Percentiles rank a stretch among this genome's conserved stretches.
These are phyloP conservation scores for Grosmannia serpens DNA, from an alignment of 2,329 filamentous ascomycete species.

Conservation along the genomic window DNA sequence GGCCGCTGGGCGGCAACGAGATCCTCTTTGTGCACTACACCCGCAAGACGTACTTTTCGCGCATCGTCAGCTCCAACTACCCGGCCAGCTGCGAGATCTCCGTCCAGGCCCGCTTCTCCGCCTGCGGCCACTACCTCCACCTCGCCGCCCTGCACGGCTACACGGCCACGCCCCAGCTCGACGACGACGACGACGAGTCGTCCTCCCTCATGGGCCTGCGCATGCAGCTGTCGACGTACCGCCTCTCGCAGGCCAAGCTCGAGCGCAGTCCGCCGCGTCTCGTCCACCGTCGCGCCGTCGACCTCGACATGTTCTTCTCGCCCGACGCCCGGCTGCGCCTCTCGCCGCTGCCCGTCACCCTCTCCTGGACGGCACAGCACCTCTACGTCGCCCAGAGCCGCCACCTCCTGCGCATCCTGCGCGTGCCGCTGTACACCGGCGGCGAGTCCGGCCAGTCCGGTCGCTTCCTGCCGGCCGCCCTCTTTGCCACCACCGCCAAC, in stretches of 20 bases:
- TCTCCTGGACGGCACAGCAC: not conserved
- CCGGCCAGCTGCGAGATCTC: not conserved
- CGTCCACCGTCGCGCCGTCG: not conserved
- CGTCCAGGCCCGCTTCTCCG: constrained; percentile 1
- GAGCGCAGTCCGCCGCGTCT: not conserved
- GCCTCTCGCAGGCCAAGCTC: not conserved
- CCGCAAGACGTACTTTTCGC: not conserved
- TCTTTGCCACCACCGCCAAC: not conserved
- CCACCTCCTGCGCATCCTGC: not conserved
- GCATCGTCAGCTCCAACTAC: not conserved
- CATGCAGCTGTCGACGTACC: not conserved
- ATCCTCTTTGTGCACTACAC: constrained; percentile 2
- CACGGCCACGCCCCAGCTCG: not conserved
- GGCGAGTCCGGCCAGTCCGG: too few relatives aligned
- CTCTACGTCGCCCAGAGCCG: constrained; percentile 1
- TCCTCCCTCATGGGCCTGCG: not conserved
- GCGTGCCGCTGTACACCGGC: not conserved
- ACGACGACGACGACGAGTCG: not conserved
- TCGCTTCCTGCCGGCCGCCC: not conserved
- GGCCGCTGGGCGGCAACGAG: constrained; percentile 2
- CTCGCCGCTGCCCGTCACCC: not conserved
- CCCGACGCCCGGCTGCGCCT: not conserved
- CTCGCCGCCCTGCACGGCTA: not conserved
- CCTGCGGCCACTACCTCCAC: constrained; percentile 2
- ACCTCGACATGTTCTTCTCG: not conserved